Conservation (phyloP, 208 protist genomes). For the Wallacemonas sp. region DNA sequence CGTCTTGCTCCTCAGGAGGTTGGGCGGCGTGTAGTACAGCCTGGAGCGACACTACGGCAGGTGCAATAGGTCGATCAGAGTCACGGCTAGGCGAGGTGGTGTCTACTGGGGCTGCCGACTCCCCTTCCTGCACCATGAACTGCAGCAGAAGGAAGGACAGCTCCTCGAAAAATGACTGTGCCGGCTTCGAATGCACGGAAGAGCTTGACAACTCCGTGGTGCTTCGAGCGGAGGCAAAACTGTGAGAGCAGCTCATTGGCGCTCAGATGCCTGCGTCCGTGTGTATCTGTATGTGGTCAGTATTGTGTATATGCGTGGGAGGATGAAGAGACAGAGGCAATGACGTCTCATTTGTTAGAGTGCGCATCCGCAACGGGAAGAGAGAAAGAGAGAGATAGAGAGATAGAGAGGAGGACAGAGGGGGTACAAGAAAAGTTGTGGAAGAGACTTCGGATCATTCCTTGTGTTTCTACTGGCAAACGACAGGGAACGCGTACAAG, state of each 20-base stretch:
- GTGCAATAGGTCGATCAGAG: neutral
- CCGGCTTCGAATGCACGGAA: neutral
- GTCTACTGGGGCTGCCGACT: neutral
- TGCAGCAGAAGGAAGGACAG: conserved; percentile 18
- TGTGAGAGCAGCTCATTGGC: conserved; percentile 1
- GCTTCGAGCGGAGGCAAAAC: conserved; percentile 7
- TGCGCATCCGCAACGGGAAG: no score
- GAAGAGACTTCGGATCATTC: no score
- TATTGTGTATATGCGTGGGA: no score
- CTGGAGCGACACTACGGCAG: conserved; percentile 6
- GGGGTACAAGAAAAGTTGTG: no score
- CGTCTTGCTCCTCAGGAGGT: neutral
- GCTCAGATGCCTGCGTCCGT: neutral
- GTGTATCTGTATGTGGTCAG: neutral
- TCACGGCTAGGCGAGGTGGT: neutral
- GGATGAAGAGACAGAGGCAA: no score
- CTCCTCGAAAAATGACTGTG: conserved; percentile 15
- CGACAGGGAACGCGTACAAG: no score
- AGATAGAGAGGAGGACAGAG: no score
- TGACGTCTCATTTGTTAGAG: no score
- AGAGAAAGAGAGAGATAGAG: no score
- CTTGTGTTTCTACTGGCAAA: no score
- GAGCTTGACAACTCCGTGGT: neutral
- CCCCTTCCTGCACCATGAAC: conserved; percentile 17
- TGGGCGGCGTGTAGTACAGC: neutral